These are phyloP conservation scores for Colletotrichum camelliae DNA, from an alignment of 2,329 filamentous ascomycete species.

Conservation along the genomic window DNA sequence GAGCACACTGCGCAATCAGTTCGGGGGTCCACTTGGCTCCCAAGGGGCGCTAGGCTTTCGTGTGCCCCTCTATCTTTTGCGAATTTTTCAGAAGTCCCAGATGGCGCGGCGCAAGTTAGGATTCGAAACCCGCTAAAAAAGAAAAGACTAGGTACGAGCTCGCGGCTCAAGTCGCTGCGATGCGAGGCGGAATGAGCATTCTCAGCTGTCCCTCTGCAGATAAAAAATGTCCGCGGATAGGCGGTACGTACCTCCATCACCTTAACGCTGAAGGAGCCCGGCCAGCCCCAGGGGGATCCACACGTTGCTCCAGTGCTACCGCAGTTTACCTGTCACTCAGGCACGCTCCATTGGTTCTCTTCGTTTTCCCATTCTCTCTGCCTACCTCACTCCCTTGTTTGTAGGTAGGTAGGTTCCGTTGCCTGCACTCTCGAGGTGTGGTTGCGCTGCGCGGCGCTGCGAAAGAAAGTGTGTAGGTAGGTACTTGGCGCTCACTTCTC, in stretches of 20 bases:
- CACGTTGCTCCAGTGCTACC: constrained; percentile 15
- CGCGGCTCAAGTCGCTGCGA: neutral
- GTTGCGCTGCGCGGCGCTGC: neutral
- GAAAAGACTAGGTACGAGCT: neutral
- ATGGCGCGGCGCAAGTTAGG: neutral
- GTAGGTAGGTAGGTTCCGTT: neutral
- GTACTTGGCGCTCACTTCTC: neutral
- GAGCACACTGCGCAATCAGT: neutral
- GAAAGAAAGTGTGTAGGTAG: neutral
- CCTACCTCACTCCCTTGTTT: neutral
- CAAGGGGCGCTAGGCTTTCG: neutral
- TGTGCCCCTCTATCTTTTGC: constrained; percentile 10
- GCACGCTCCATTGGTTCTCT: constrained; percentile 10
- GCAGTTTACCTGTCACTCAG: constrained; percentile 3
- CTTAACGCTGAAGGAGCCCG: neutral
- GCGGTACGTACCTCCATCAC: neutral
- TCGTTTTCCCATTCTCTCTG: neutral
- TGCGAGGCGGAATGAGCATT: neutral
- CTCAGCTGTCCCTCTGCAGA: neutral
- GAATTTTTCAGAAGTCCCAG: neutral
- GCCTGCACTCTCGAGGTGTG: neutral
- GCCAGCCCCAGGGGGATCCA: neutral
- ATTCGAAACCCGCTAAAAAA: constrained; percentile 1
- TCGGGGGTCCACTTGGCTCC: neutral
- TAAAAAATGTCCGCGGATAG: neutral